Evolutionary conservation across 495 filamentous ascomycete genomes (phyloP).

Genomic region (Pseudomonodictys pantanalensis): DNA sequence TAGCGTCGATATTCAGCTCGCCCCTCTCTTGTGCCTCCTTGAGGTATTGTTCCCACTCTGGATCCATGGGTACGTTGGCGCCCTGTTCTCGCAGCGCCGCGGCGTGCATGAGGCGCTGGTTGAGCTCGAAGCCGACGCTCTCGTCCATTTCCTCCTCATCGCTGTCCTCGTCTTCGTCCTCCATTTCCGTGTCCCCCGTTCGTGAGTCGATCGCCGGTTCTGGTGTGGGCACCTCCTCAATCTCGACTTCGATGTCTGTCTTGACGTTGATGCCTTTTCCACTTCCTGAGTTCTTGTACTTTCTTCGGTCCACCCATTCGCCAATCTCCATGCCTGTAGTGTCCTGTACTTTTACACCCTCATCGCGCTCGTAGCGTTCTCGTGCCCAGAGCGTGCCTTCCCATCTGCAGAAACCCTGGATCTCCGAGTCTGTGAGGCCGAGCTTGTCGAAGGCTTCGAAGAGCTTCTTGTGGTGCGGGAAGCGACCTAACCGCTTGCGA

Average conservation of each 20-base stretch:
- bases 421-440: constrained; percentile 71
- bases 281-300: not conserved
- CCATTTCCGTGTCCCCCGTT: constrained; percentile 29
- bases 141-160: constrained; percentile 55
- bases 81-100: constrained; percentile 62
- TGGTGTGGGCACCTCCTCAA: constrained; percentile 21
- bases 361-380: constrained; percentile 77
- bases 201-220: not conserved
- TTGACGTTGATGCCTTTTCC: constrained; percentile 33
- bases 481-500: constrained; percentile 78
- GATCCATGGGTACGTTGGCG: constrained; percentile 64
- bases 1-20: constrained; percentile 28
- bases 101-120: constrained; percentile 67
- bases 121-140: constrained; percentile 64
- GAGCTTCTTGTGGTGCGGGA: constrained; percentile 73
- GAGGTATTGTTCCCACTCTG: constrained; percentile 82
- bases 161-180: constrained; percentile 35
- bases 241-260: constrained; percentile 34
- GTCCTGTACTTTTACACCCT: constrained; percentile 68
- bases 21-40: constrained; percentile 72
- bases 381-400: constrained; percentile 91
- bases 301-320: constrained; percentile 48
- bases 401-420: constrained; percentile 79
- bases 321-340: constrained; percentile 71
- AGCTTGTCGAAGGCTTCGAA: constrained; percentile 81